Conservation (phyloP, 1,284 basidiomycete species). For the Trichosporon ovoides region DNA sequence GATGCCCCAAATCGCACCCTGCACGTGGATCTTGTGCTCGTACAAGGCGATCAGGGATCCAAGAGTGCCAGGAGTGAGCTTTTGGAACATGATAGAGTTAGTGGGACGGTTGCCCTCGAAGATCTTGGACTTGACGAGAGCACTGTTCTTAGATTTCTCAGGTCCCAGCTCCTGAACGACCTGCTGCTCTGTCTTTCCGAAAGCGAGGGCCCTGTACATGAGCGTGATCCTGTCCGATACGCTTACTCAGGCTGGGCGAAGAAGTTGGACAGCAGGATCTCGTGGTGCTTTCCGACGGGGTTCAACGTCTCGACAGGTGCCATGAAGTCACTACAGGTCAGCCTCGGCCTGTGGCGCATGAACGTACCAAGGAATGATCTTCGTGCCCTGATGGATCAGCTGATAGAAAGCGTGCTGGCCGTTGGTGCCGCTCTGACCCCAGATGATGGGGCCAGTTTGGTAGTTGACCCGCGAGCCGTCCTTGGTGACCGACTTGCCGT, state of each 20-base stretch:
- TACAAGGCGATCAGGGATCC: constrained; percentile 54
- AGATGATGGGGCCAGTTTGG: constrained; percentile 97
- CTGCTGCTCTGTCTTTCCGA: constrained; percentile 90
- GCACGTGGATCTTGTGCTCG: constrained; percentile 98
- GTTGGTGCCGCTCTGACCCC: constrained; percentile 97
- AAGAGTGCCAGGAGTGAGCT: constrained; percentile 82
- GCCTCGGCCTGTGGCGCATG: background rate
- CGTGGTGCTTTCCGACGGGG: constrained; percentile 92
- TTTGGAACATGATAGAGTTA: constrained; percentile 92
- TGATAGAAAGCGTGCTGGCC: constrained; percentile 99
- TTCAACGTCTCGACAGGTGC: constrained; percentile 92
- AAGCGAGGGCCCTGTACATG: constrained; percentile 68
- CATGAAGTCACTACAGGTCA: constrained; percentile 69
- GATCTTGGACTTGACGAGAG: constrained; percentile 92
- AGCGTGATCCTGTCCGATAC: background rate
- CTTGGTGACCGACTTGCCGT: constrained; percentile 96
- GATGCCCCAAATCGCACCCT: constrained; percentile 96
- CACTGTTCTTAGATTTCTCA: constrained; percentile 68
- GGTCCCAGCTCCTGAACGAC: constrained; percentile 72
- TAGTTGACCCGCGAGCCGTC: constrained; percentile 86
- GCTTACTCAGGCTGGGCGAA: constrained; percentile 84
- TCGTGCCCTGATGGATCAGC: constrained; percentile 91
- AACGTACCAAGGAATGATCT: constrained; percentile 66
- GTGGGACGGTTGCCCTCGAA: constrained; percentile 97
- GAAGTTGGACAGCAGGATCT: constrained; percentile 95